phyloP scores from a whole-genome alignment of 257 asterid species.

The Thymus mandschuricus region DNA sequence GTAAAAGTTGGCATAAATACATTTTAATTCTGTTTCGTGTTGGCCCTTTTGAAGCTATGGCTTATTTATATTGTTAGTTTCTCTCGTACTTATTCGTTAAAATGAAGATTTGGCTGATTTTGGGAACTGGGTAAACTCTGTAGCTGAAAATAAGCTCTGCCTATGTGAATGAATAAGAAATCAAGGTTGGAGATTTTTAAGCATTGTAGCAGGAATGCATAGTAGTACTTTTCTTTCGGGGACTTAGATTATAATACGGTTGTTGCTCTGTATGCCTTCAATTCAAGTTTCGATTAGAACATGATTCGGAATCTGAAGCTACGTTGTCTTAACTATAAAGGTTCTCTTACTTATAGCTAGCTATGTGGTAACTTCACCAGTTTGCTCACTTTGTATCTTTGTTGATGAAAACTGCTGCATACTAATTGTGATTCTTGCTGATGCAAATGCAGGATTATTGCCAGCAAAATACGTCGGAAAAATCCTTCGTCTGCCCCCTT shows the following conservation, averaged over 20 bases:
- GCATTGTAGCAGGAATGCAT: background rate
- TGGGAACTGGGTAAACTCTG: too few species aligned
- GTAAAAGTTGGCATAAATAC: too few species aligned
- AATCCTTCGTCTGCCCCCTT: slow-evolving; percentile 86
- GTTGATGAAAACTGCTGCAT: background rate
- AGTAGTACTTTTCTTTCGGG: background rate
- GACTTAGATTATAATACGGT: background rate
- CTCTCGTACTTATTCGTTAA: too few species aligned
- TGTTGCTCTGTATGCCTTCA: background rate
- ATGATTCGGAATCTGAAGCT: background rate
- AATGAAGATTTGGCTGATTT: too few species aligned
- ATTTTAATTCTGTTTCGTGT: too few species aligned
- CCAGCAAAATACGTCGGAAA: slow-evolving; percentile 75
- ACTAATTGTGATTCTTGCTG: slow-evolving; percentile 16
- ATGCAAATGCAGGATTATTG: slow-evolving; percentile 48
- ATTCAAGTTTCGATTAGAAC: background rate
- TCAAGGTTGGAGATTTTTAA: too few species aligned
- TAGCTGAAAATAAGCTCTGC: too few species aligned
- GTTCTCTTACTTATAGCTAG: background rate
- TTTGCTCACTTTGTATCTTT: background rate
- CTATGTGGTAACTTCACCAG: background rate
- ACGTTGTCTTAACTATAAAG: too few species aligned
- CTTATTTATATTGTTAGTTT: too few species aligned
- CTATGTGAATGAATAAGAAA: too few species aligned
- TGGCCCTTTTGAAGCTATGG: too few species aligned